Evolutionary conservation across 2,329 filamentous ascomycete genomes (phyloP), one percentile per base, ranked within the genome.

Genomic region (Trichoderma sp.): DNA sequence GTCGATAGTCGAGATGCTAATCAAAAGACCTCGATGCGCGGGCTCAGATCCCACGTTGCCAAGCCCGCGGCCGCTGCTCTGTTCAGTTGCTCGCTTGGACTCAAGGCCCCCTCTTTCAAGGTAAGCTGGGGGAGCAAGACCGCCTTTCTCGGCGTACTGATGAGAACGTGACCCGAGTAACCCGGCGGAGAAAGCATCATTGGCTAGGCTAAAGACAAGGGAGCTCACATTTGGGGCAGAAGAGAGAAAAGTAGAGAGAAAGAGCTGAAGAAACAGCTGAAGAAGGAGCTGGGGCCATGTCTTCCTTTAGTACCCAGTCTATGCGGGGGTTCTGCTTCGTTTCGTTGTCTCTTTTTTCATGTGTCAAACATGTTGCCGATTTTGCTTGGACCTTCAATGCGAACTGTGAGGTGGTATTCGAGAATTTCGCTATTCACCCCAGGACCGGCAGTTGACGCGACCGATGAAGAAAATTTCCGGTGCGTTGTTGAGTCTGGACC

Each of bases 51-150:
- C 57, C 26, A 70, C 36, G 15, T 34, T 51, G 56, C 53, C 65
- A 69, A 69, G 34, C 30, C 67, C 67, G 57, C 67, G 57, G 67
- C 57, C 66, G 66, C 57, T 61, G 67, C 39, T 70, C 57, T 70
- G 14, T 21, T 60, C 24, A 32, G 28, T 26, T 51, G 39, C 57
- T 61, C 67, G 67, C 34, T 47, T 61, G 56, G 56, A 26, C 26
- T 43, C 57, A 51, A 69, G 34, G 6, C 57, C 66, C 57, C 66
- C 66, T 60, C 66, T 53, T 34, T 62, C 53, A 61, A 62, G n/a
- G 39, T 39, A 30, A 43, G 34, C 39, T 61, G 67, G 67, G 66
- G 67, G 53, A 34, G 57, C 57, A 47, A 36, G 30, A 70, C 47
- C 39, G 60, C 67, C 39, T 62, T 21, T 51, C 53, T 69, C 57